phyloP scores from a whole-genome alignment of 2,329 filamentous ascomycete genomes.

The Rhytidhysteron rufulum region DNA sequence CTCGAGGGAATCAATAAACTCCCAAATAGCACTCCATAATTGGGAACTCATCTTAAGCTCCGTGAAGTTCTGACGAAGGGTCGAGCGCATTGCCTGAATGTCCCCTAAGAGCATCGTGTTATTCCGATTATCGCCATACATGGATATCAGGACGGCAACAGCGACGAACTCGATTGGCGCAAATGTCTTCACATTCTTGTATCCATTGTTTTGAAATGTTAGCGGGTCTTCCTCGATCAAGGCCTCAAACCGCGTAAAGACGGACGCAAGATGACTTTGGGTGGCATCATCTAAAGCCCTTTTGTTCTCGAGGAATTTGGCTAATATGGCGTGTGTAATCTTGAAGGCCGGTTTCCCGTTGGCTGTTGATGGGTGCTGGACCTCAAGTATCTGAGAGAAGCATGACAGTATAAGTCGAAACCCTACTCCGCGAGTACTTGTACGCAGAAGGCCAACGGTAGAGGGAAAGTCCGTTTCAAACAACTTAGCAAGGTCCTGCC shows the following conservation, averaged over 20 bases:
- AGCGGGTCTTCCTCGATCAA: slow-evolving; percentile 22
- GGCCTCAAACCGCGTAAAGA: slow-evolving; percentile 28
- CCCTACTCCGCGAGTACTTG: slow-evolving; percentile 24
- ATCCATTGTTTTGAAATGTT: slow-evolving; percentile 24
- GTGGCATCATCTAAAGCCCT: slow-evolving; percentile 20
- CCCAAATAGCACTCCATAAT: slow-evolving; percentile 29
- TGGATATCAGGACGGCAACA: slow-evolving; percentile 29
- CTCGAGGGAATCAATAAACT: slow-evolving; percentile 26
- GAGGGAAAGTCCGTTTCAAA: slow-evolving; percentile 41
- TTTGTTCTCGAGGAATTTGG: slow-evolving; percentile 24
- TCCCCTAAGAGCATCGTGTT: slow-evolving; percentile 26
- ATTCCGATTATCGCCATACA: slow-evolving; percentile 23
- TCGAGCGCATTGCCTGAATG: slow-evolving; percentile 21
- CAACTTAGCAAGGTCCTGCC: slow-evolving; percentile 42
- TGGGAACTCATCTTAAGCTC: slow-evolving; percentile 24
- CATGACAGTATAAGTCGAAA: slow-evolving; percentile 32
- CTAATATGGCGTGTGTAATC: slow-evolving; percentile 14
- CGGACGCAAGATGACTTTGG: slow-evolving; percentile 28
- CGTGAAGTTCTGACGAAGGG: slow-evolving; percentile 21
- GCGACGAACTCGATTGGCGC: slow-evolving; percentile 35
- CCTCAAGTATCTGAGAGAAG: slow-evolving; percentile 36
- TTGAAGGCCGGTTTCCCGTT: slow-evolving; percentile 23
- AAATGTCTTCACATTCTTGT: slow-evolving; percentile 26
- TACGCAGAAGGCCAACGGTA: slow-evolving; percentile 31
- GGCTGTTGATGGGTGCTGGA: slow-evolving; percentile 18